A percentile compares a stretch with the other conserved stretches of the same genome.
phyloP scores from a whole-genome alignment of 2,329 filamentous ascomycete species.

The Onygena corvina region DNA sequence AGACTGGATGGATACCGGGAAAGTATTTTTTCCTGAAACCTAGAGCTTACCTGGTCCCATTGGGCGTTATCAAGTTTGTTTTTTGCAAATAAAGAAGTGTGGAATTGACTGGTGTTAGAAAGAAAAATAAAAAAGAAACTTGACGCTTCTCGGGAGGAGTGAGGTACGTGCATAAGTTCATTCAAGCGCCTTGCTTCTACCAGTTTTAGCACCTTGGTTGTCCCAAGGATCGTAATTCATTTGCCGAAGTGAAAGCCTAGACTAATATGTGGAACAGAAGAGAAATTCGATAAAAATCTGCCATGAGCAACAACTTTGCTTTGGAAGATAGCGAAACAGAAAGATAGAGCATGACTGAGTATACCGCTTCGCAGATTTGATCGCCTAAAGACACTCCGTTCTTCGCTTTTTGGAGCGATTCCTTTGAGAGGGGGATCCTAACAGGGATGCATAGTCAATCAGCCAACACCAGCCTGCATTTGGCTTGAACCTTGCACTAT shows the following conservation, averaged over 20 bases:
- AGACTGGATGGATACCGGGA: not conserved
- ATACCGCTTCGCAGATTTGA: conserved; percentile 1
- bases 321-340: not conserved
- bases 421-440: conserved; percentile 1
- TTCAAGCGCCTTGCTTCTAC: not conserved
- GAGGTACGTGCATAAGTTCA: not conserved
- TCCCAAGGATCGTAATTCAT: not conserved
- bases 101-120: not conserved
- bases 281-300: not conserved
- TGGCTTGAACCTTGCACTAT: not conserved
- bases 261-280: conserved; percentile 1
- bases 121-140: not conserved
- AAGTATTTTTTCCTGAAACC: not conserved
- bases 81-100: not conserved
- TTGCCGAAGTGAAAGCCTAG: not conserved
- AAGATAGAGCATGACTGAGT: not conserved
- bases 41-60: not conserved
- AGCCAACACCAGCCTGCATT: conserved; percentile 5
- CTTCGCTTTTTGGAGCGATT: not conserved
- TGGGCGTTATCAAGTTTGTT: not conserved
- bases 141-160: conserved; percentile 2
- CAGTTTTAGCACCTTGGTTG: not conserved
- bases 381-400: not conserved
- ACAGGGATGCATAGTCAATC: not conserved
- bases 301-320: not conserved